Evolutionary conservation across 1,284 basidiomycete species (phyloP), one percentile per base, ranked within the genome.

Genomic region (Malassezia obtusa): DNA sequence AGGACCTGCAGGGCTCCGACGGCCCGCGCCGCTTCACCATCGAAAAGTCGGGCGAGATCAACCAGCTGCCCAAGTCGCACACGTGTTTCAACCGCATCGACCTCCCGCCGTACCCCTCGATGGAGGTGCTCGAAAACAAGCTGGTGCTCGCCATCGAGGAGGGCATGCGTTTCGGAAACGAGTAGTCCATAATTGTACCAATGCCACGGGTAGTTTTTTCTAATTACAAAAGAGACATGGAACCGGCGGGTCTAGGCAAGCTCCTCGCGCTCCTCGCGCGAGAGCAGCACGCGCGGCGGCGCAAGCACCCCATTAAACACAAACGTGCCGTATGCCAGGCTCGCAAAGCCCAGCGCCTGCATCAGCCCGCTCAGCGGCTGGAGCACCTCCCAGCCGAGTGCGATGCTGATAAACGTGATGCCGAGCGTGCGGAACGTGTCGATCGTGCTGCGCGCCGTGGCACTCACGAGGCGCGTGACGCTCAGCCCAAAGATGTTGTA

Each of bases 401-500:
- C 49, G 31, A 73, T 39, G 33, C 61, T 64, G 12, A 65, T 67
- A 5, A 64, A 45, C 60, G 68, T 92, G 68, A 92, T 98, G 21
- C 84, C 84, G 51, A 98, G 79, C 1, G 94, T 96, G 63, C 94
- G 81, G 78, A 90, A 95, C 5, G 92, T 94, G 75, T 99, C 94
- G 41, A 91, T 89, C 45, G 94, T 81, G 57, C 68, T 68, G 19
- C 75, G 60, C 10, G 76, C 68, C 5, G 73, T 75, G 0, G 75
- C 75, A 2, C 68, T 71, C 15, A 77, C 65, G 32, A 60, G 67
- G 6, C 65, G 82, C 8, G 92, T 98, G 51, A 98, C 89, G 70
- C 84, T 87, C 39, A 96, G 77, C 5, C 92, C 90, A 67, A 90
- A 94, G 76, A 84, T 91, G 78, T 98, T 99, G 82, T 92, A 99